Evolutionary conservation across 805 yeast genomes (phyloP).

Genomic region (Candida peoriensis): DNA sequence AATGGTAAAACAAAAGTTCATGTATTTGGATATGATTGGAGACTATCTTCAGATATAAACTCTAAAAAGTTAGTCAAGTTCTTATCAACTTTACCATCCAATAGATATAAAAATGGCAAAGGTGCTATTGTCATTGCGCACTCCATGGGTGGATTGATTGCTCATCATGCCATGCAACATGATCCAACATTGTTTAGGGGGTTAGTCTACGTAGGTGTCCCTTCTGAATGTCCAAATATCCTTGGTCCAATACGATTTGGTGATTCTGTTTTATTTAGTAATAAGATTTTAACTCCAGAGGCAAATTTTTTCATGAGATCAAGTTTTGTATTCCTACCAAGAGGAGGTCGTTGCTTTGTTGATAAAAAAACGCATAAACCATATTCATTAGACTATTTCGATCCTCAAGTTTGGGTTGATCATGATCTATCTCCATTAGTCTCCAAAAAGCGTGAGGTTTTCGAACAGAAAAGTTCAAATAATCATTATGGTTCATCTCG

Average conservation of each 20-base stretch:
- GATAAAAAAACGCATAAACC: constrained; percentile 54
- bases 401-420: constrained; percentile 75
- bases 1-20: constrained; percentile 59
- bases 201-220: constrained; percentile 75
- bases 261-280: constrained; percentile 72
- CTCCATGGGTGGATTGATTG: constrained; percentile 90
- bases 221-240: constrained; percentile 79
- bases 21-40: constrained; percentile 93
- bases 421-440: constrained; percentile 75
- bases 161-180: constrained; percentile 71
- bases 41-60: constrained; percentile 59
- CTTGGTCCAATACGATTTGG: constrained; percentile 82
- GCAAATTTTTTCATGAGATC: constrained; percentile 87
- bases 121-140: constrained; percentile 77
- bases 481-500: constrained; percentile 15
- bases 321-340: constrained; percentile 72
- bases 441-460: constrained; percentile 24
- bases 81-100: constrained; percentile 37
- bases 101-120: constrained; percentile 39
- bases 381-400: constrained; percentile 68
- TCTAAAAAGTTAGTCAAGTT: constrained; percentile 47
- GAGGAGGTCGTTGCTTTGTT: constrained; percentile 67
- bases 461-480: too few species aligned
- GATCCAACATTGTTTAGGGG: constrained; percentile 70
- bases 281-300: constrained; percentile 70